Percentiles rank a stretch among this genome's conserved stretches.
phyloP scores from a whole-genome alignment of 345 rosid genomes.

The thale cress (Arabidopsis thaliana) region DNA sequence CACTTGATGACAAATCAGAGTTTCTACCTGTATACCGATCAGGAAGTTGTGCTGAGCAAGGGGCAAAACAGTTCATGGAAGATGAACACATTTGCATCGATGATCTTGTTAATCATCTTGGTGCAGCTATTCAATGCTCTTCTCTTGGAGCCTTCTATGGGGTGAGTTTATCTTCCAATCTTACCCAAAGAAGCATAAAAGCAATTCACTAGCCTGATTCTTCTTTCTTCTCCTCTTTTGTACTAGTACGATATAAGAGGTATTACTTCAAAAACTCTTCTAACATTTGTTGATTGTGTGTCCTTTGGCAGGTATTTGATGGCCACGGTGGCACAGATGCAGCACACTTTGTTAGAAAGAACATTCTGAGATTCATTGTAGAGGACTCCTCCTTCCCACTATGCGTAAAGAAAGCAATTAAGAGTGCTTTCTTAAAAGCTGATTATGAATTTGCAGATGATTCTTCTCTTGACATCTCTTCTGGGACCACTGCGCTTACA shows the following conservation, averaged over 20 bases:
- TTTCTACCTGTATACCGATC: conserved; percentile 73
- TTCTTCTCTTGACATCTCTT: conserved; percentile 86
- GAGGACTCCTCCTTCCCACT: conserved; percentile 85
- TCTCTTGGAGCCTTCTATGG: conserved; percentile 93
- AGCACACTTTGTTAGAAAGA: conserved; percentile 72
- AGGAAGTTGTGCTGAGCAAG: conserved; percentile 93
- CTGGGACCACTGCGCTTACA: conserved; percentile 91
- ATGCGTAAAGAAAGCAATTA: conserved; percentile 76
- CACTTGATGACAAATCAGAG: conserved; percentile 59
- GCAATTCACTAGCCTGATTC: conserved; percentile 2
- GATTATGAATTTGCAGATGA: conserved; percentile 93
- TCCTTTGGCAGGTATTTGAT: conserved; percentile 78
- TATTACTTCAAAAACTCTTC: background rate
- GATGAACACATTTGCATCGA: conserved; percentile 93
- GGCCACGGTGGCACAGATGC: conserved; percentile 99
- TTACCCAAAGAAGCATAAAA: conserved; percentile 8
- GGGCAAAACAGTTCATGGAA: conserved; percentile 91
- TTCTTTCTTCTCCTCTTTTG: background rate
- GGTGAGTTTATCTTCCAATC: conserved; percentile 54
- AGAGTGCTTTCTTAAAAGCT: conserved; percentile 79
- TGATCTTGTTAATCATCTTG: conserved; percentile 71
- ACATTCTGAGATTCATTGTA: conserved; percentile 72
- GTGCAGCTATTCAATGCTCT: conserved; percentile 52
- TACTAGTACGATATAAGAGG: background rate
- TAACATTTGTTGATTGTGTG: conserved; percentile 19